Percentiles rank a stretch among this genome's conserved stretches.
Conservation (phyloP, 31 red algal genomes). For the Asparagopsis taxiformis region DNA sequence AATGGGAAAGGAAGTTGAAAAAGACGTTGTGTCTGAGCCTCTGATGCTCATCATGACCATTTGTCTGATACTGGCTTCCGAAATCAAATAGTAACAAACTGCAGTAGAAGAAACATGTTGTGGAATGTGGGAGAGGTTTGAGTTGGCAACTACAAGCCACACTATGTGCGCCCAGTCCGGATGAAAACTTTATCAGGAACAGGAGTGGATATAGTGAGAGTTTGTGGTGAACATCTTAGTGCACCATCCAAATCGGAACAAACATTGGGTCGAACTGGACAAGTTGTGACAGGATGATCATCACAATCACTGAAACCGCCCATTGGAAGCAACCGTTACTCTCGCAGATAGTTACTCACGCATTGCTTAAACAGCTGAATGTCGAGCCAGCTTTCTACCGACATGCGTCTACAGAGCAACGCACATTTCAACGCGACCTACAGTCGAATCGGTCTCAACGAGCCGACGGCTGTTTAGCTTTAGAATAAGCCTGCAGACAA, state of each 20-base stretch:
- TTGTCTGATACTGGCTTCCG: slow-evolving; percentile 53
- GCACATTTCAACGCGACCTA: not conserved
- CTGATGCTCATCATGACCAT: slow-evolving; percentile 9
- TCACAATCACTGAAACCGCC: too few relatives aligned
- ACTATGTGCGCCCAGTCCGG: too few relatives aligned
- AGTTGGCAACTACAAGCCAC: too few relatives aligned
- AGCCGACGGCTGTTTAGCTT: not conserved
- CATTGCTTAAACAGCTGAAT: not conserved
- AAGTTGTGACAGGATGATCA: too few relatives aligned
- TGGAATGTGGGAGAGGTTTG: too few relatives aligned
- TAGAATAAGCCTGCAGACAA: not conserved
- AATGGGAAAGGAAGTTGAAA: slow-evolving; percentile 24
- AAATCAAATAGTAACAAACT: too few relatives aligned
- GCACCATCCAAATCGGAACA: too few relatives aligned
- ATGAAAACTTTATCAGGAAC: too few relatives aligned
- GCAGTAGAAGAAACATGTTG: too few relatives aligned
- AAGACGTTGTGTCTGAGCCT: not conserved
- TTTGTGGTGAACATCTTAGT: not conserved
- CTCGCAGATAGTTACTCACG: too few relatives aligned
- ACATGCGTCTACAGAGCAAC: not conserved
- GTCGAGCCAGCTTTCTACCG: not conserved
- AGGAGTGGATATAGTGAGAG: not conserved
- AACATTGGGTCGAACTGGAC: too few relatives aligned
- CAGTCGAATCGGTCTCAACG: not conserved
- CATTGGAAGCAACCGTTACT: too few relatives aligned